Evolutionary conservation across 2,329 filamentous ascomycete species (phyloP).

Genomic region (Capronia epimyces): DNA sequence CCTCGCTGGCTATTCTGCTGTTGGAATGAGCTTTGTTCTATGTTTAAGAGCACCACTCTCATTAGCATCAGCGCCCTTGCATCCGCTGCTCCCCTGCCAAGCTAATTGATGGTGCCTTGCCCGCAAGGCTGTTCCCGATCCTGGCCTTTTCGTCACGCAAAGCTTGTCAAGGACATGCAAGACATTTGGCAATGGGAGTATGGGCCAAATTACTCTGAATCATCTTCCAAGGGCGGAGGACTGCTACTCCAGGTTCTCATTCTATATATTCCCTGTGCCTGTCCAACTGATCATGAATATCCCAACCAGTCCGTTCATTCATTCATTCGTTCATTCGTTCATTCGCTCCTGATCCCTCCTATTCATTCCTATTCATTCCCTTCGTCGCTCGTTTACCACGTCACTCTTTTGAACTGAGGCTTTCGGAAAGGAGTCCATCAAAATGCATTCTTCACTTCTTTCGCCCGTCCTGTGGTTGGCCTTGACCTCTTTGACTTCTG

Average conservation of each 20-base stretch:
- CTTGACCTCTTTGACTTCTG: conserved; percentile 13
- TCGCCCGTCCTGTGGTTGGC: conserved; percentile 18
- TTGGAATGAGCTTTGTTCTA: conserved; percentile 11
- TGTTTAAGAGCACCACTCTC: conserved; percentile 8
- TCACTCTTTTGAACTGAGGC: conserved; percentile 17
- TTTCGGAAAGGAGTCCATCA: conserved; percentile 1
- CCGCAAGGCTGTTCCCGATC: neutral
- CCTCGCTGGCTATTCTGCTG: neutral
- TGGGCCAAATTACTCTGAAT: conserved; percentile 17
- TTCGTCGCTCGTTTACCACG: conserved; percentile 14
- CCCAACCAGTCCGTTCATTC: conserved; percentile 15
- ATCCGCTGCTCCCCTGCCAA: conserved; percentile 11
- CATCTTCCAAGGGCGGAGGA: conserved; percentile 3
- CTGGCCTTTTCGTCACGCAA: conserved; percentile 4
- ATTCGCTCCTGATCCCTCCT: too few relatives aligned
- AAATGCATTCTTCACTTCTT: conserved; percentile 22
- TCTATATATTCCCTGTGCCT: conserved; percentile 15
- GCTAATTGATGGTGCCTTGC: neutral
- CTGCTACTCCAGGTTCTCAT: neutral
- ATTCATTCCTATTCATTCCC: too few relatives aligned
- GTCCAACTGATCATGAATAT: neutral
- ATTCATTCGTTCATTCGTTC: neutral
- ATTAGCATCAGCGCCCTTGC: conserved; percentile 16
- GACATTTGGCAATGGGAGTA: conserved; percentile 10
- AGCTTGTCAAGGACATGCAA: conserved; percentile 8